Conservation (phyloP, 805 yeast genomes). For the Maudiozyma bulderi region DNA sequence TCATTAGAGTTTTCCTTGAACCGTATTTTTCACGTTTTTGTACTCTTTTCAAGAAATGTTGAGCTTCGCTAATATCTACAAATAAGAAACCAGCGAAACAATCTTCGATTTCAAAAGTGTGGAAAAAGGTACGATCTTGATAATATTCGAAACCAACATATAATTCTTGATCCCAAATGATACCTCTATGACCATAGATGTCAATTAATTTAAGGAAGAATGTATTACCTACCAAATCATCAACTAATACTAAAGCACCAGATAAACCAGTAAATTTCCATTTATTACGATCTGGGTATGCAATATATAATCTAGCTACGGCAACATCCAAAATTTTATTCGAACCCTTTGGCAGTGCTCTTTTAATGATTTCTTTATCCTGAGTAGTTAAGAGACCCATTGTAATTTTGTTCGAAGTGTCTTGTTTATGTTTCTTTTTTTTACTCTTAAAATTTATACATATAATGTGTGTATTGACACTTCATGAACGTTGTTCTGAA, state of each 20-base stretch:
- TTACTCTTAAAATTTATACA: too few relatives aligned
- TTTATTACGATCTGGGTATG: conserved; percentile 69
- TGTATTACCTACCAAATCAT: conserved; percentile 90
- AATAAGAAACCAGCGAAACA: conserved; percentile 80
- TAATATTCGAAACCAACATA: conserved; percentile 80
- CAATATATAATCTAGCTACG: conserved; percentile 80
- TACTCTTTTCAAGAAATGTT: conserved; percentile 74
- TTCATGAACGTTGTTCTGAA: too few relatives aligned
- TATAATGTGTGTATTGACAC: too few relatives aligned
- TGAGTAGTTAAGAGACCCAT: conserved; percentile 38
- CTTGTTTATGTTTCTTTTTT: too few relatives aligned
- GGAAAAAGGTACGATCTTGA: conserved; percentile 93
- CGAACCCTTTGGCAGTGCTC: conserved; percentile 79
- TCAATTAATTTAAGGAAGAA: conserved; percentile 87
- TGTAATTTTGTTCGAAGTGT: not conserved
- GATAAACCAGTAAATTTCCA: conserved; percentile 86
- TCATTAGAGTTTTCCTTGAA: conserved; percentile 73
- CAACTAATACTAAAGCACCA: conserved; percentile 82
- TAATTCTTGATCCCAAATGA: conserved; percentile 94
- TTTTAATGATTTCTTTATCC: conserved; percentile 83
- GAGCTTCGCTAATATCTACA: conserved; percentile 82
- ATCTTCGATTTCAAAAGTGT: conserved; percentile 86
- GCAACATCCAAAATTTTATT: conserved; percentile 86
- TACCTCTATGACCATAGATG: conserved; percentile 71
- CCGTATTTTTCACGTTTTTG: conserved; percentile 70